phyloP scores from a whole-genome alignment of 352 stramenopile genomes.

The Phytophthora quininea region DNA sequence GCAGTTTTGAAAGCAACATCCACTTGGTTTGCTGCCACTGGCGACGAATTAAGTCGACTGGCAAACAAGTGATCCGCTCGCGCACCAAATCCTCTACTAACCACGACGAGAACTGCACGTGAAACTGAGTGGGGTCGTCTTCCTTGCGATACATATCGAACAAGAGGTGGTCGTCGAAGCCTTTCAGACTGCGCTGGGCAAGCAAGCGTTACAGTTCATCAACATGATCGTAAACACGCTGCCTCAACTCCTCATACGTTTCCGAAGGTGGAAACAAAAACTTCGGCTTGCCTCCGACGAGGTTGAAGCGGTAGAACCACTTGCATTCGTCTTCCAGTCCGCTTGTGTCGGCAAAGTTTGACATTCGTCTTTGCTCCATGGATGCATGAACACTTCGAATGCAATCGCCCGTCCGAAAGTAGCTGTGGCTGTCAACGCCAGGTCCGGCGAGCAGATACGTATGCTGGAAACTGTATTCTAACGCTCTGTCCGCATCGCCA shows the following conservation, averaged over 20 bases:
- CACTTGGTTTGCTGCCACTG: slow-evolving; percentile 5
- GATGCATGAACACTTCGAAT: too few species aligned
- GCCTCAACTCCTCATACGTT: slow-evolving; percentile 13
- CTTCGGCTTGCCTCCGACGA: slow-evolving; percentile 35
- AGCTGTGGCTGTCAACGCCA: too few species aligned
- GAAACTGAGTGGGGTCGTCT: neutral
- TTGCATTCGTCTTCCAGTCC: slow-evolving; percentile 17
- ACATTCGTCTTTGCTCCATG: too few species aligned
- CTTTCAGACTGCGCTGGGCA: neutral
- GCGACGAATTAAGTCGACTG: neutral
- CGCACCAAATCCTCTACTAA: slow-evolving; percentile 15
- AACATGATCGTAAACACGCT: slow-evolving; percentile 2
- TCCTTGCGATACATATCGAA: slow-evolving; percentile 14
- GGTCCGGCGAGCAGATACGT: too few species aligned
- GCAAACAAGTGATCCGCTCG: neutral
- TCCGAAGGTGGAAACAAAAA: slow-evolving; percentile 22
- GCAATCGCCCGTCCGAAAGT: too few species aligned
- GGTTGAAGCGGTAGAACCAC: slow-evolving; percentile 25
- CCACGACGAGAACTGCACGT: slow-evolving; percentile 19
- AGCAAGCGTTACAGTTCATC: neutral
- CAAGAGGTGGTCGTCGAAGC: slow-evolving; percentile 15
- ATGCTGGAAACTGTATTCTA: too few species aligned
- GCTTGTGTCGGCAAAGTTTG: slow-evolving; percentile 15
- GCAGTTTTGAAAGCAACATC: slow-evolving; percentile 2
- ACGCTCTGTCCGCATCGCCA: too few species aligned